phyloP scores from a whole-genome alignment of 78 protist genomes.

The Mastigamoeba balamuthi region DNA sequence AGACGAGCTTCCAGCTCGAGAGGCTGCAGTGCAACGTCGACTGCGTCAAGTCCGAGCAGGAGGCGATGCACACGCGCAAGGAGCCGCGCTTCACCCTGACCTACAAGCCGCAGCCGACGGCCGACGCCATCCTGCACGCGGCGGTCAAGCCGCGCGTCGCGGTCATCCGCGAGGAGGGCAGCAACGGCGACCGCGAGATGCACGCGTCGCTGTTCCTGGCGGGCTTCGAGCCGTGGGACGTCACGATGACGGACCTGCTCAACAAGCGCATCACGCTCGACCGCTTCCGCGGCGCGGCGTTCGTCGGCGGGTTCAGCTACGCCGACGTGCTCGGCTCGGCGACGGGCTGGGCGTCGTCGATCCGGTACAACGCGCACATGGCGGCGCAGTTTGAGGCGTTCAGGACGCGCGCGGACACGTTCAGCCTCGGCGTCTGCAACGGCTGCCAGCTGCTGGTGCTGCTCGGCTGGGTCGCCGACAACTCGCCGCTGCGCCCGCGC shows the following conservation, averaged over 20 bases:
- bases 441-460: constrained; percentile 87
- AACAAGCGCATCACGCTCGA: constrained; percentile 25
- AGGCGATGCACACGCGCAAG: not conserved
- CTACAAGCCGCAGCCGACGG: constrained; percentile 12
- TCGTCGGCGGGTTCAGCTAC: constrained; percentile 85
- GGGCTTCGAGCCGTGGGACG: constrained; percentile 73
- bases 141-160: constrained; percentile 48
- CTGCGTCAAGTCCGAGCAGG: constrained; percentile 53
- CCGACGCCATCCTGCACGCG: not conserved
- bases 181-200: constrained; percentile 88
- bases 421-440: constrained; percentile 90
- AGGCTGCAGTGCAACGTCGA: constrained; percentile 55
- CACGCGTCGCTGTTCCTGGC: constrained; percentile 64
- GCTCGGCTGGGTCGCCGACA: constrained; percentile 74
- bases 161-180: constrained; percentile 82
- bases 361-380: constrained; percentile 18
- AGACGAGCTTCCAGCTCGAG: constrained; percentile 61
- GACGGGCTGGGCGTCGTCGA: constrained; percentile 80
- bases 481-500: constrained; percentile 57
- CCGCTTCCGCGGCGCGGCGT: constrained; percentile 73
- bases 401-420: constrained; percentile 68
- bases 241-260: constrained; percentile 65
- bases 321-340: constrained; percentile 80
- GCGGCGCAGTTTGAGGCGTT: constrained; percentile 49
- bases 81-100: not conserved